Conservation (phyloP, 352 stramenopile genomes). For the Phytophthora megakarya region DNA sequence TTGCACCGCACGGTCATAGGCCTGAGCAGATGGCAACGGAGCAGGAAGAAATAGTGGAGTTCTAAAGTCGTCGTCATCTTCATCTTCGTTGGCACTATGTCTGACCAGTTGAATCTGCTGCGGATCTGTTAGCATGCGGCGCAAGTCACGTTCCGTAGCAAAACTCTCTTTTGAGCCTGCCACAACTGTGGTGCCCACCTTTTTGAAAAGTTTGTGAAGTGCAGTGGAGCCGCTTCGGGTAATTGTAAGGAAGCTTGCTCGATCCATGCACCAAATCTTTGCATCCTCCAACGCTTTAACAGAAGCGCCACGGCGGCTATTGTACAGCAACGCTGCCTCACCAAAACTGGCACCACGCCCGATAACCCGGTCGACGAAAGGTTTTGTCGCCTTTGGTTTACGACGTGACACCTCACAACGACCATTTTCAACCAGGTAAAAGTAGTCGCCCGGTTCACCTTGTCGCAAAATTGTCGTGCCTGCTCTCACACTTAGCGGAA, state of each 20-base stretch:
- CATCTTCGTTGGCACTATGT: conserved; percentile 37
- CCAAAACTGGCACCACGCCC: conserved; percentile 89
- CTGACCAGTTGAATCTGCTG: conserved; percentile 37
- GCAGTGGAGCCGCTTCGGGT: conserved; percentile 80
- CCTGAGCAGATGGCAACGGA: conserved; percentile 26
- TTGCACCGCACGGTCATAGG: conserved; percentile 60
- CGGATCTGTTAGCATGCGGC: conserved; percentile 57
- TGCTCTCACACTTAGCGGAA: conserved; percentile 65
- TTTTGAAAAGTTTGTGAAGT: conserved; percentile 76
- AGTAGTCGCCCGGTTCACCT: conserved; percentile 85
- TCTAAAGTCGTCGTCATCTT: conserved; percentile 4
- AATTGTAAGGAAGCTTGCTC: conserved; percentile 84
- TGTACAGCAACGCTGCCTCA: conserved; percentile 97
- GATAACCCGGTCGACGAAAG: conserved; percentile 76
- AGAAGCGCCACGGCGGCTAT: conserved; percentile 93
- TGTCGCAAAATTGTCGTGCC: conserved; percentile 75
- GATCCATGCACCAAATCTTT: conserved; percentile 94
- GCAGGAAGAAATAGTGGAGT: conserved; percentile 3
- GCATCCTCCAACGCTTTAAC: conserved; percentile 85
- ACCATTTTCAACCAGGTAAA: conserved; percentile 83
- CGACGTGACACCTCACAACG: conserved; percentile 75
- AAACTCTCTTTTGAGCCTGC: conserved; percentile 55
- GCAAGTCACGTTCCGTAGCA: conserved; percentile 59
- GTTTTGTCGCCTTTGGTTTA: conserved; percentile 55
- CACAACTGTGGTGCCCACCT: conserved; percentile 53